phyloP scores from a whole-genome alignment of 768 basidiomycete genomes.

The Boletus subcaerulescens region DNA sequence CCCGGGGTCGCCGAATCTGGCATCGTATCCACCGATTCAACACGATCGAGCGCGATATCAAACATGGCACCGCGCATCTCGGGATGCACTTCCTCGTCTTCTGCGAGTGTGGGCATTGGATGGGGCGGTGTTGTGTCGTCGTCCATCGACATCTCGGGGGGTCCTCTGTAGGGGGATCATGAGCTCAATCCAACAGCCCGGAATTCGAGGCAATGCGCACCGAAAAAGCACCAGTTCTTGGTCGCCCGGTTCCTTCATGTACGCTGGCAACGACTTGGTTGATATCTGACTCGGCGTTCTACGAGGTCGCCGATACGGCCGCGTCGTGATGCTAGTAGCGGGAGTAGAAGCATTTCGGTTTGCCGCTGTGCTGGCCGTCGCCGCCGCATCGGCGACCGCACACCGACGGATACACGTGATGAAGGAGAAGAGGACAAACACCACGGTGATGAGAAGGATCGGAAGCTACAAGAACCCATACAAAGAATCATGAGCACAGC shows the following conservation, averaged over 20 bases:
- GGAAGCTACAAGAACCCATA: constrained; percentile 19
- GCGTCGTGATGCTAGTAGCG: constrained; percentile 11
- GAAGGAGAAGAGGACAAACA: constrained; percentile 21
- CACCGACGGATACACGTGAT: constrained; percentile 23
- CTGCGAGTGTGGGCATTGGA: constrained; percentile 16
- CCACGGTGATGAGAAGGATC: constrained; percentile 22
- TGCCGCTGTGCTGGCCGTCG: background rate
- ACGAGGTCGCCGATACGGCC: constrained; percentile 34
- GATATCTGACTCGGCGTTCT: constrained; percentile 81
- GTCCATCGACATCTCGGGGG: constrained; percentile 17
- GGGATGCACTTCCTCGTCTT: constrained; percentile 23
- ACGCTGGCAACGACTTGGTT: constrained; percentile 71
- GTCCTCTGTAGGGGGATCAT: constrained; percentile 19
- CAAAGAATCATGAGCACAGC: background rate
- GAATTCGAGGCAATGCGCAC: constrained; percentile 27
- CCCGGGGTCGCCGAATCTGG: constrained; percentile 21
- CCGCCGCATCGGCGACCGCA: background rate
- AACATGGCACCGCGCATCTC: constrained; percentile 12
- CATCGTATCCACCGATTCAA: constrained; percentile 26
- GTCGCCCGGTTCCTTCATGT: constrained; percentile 84
- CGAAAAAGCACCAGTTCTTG: constrained; percentile 70
- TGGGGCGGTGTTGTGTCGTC: constrained; percentile 14
- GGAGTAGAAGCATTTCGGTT: background rate
- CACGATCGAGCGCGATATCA: constrained; percentile 19
- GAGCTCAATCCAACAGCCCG: background rate